Evolutionary conservation across 2,329 filamentous ascomycete genomes (phyloP), one percentile per base, ranked within the genome.

Genomic region (Phialophora expanda): DNA sequence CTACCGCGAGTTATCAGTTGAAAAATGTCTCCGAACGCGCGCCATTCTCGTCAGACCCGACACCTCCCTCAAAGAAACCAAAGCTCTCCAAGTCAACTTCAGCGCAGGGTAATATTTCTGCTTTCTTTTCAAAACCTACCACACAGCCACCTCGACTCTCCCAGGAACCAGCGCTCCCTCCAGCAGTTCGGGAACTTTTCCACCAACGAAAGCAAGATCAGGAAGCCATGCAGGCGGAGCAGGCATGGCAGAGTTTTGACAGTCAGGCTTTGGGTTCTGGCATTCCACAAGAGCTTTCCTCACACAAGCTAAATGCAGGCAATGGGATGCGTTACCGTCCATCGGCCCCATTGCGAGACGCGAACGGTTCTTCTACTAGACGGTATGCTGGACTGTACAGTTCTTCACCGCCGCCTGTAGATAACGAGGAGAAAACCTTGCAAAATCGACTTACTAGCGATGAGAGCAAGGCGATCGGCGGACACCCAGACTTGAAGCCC

Each of bases 1-100:
- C 85, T n/a, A 86, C 85, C 9, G 86, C 87, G 2, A 82, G 83
- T 9, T 79, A 83, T 22, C 86, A 89, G 70, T 83, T 79, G 30
- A 76, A 77, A 59, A 76, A 71, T 6, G 22, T n/a, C 22, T 50
- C 57, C 12, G 60, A 64, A 9, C 32, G 58, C 28, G 57, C 20
- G 20, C 14, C 58, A 8, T 51, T 56, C 70, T 73, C 41, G 76
- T 69, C 65, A 70, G 77, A 41, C 68, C 75, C 26, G 68, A 70
- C 76, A 58, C 72, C 72, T 48, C 72, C 72, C 65, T 70, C 62
- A 67, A 75, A 63, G 64, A 79, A 74, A 66, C 73, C 66, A 62
- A 76, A 70, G 70, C 75, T 68, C 69, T 68, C 78, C 73, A 78
- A 77, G 60, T 78, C 77, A 72, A 76, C 74, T 24, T 76, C 80